Conservation (phyloP, 805 yeast genomes). For the Saturnispora mendoncae region DNA sequence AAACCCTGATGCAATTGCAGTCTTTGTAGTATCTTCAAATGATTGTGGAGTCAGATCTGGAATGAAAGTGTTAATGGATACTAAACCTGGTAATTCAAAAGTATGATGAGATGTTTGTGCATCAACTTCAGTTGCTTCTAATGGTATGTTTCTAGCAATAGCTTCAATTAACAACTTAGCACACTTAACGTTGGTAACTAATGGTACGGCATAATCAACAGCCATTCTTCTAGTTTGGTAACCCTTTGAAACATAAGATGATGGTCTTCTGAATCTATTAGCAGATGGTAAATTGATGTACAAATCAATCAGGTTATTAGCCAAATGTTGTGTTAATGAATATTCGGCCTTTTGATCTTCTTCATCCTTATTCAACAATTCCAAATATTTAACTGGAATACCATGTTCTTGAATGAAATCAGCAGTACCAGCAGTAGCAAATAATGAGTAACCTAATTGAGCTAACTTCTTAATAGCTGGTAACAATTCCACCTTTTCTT, state of each 20-base stretch:
- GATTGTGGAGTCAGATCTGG: conserved; percentile 54
- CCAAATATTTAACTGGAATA: conserved; percentile 90
- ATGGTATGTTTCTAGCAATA: conserved; percentile 56
- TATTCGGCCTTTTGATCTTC: conserved; percentile 83
- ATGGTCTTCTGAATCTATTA: conserved; percentile 97
- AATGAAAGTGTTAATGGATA: conserved; percentile 71
- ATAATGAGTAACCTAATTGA: conserved; percentile 80
- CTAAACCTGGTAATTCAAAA: conserved; percentile 74
- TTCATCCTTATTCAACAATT: conserved; percentile 63
- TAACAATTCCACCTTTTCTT: conserved; percentile 88
- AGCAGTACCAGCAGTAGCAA: conserved; percentile 99
- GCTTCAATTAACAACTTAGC: conserved; percentile 96
- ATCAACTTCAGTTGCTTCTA: conserved; percentile 70
- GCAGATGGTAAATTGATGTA: conserved; percentile 95
- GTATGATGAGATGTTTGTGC: conserved; percentile 87
- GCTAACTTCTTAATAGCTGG: conserved; percentile 77
- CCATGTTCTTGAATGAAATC: conserved; percentile 94
- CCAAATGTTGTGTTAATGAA: conserved; percentile 92
- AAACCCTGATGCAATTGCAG: conserved; percentile 78
- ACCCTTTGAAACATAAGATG: conserved; percentile 95
- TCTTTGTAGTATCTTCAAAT: conserved; percentile 59
- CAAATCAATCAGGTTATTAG: conserved; percentile 90
- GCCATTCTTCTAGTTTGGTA: conserved; percentile 99
- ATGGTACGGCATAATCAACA: conserved; percentile 94
- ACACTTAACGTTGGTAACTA: conserved; percentile 94